Evolutionary conservation across 73 alveolate genomes (phyloP), one percentile per base, ranked within the genome.

Genomic region (Paramecium octaurelia): DNA sequence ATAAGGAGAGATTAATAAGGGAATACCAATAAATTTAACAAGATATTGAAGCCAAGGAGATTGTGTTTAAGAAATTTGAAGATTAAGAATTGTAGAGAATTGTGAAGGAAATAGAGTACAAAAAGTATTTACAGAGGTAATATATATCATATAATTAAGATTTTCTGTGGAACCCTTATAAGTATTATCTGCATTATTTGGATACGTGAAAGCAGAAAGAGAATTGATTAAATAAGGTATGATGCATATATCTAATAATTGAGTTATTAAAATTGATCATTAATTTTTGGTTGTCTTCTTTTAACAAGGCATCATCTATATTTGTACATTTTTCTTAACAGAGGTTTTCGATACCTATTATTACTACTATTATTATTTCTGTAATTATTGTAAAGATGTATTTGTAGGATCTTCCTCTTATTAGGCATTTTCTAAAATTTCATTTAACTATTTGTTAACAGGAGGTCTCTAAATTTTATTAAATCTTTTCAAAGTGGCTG

Each of bases 161-260:
- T 80, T 80, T 80, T 31, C 46, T 80, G 91, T 80, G 4, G 91
- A 80, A 80, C 64, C 76, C 14, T 80, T 80, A 48, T 48, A 80
- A 80, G 70, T 80, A 10, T 24, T 80, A 48, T 34, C 91, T 80
- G 70, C 91, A 80, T 43, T 80, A 23, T 80, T 80, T 80, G 91
- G 91, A 80, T 80, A 80, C 46, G 42, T 31, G 10, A 80, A 48
- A 21, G 91, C 91, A 24, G 91, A 80, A n/a, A 80, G 91, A 80
- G 91, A 80, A 48, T 35, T 80, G 9, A 80, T 80, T 20, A 80
- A 80, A 80, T 24, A 44, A 31, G 91, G 91, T 12, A 80, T 80
- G 70, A 80, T 46, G 76, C 87, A 73, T 73, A 73, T 36, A 73
- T 36, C 59, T 6, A 21, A 35, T 73, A 73, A 38, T 43, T 73